Evolutionary conservation across 441 rosid genomes (phyloP), one percentile per base, ranked within the genome.

Genomic region (Populus trichocarpa): DNA sequence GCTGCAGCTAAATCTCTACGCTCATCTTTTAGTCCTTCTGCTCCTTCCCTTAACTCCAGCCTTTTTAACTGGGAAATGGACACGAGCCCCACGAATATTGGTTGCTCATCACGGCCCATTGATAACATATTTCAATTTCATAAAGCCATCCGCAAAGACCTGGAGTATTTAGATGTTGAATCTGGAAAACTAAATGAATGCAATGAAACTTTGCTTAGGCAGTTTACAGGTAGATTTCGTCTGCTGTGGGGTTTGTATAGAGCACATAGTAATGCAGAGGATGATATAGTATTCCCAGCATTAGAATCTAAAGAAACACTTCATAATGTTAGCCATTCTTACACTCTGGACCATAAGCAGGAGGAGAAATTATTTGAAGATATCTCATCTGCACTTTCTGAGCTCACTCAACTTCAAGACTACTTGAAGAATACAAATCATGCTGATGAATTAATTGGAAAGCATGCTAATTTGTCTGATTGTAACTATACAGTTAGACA

Each of bases 191-290:
- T 92, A 38, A 85, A 79, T 77, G 90, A 87, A 61, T 86, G 92
- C 80, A 82, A 87, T 82, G 93, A 86, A 79, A 75, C 84, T 76
- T 85, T 86, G 79, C 91, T 90, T 63, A 82, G 93, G 86, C 91
- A 88, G 81, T 92, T 92, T 75, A 85, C 87, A 71, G 97, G 97
- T 70, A 89, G 97, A 81, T 92, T 92, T 83, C 92, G 87, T 71
- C 83, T 92, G 57, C 83, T 92, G 77, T 87, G 90, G 93, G 95
- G 90, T 77, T 86, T 92, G 71, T 92, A 92, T 77, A 88, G 90
- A 84, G 97, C 97, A 74, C 97, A 92, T 70, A 92, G 97, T 77
- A 92, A 92, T 82, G 97, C 97, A 3, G 97, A 92, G 81, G 97
- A 92, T 85, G 97, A 90, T 80, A 92, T 92, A 75, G 94, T 92